These are phyloP conservation scores for Boletus sp. DNA, from an alignment of 768 basidiomycete genomes.

Conservation along the genomic window DNA sequence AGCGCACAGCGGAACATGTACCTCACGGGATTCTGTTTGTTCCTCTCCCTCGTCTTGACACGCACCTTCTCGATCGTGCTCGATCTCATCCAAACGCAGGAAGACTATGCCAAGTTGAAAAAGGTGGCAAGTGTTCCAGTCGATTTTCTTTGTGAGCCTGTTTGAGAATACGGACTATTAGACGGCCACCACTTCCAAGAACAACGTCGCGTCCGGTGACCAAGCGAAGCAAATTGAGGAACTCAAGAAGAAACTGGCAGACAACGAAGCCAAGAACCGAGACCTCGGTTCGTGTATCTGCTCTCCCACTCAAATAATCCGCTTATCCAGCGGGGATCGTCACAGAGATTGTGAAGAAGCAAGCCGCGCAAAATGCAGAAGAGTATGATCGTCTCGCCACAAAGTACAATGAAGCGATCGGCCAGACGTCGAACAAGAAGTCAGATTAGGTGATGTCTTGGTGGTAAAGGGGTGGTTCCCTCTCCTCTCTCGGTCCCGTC, in stretches of 20 bases:
- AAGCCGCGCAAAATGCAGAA: slow-evolving; percentile 69
- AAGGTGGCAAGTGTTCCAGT: slow-evolving; percentile 37
- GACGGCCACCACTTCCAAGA: slow-evolving; percentile 35
- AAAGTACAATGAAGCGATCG: slow-evolving; percentile 69
- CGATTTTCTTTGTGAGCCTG: not conserved
- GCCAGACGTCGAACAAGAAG: slow-evolving; percentile 59
- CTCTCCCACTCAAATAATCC: not conserved
- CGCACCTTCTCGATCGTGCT: slow-evolving; percentile 90
- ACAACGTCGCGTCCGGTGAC: slow-evolving; percentile 18
- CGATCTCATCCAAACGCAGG: slow-evolving; percentile 87
- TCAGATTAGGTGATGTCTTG: slow-evolving; percentile 43
- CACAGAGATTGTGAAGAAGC: slow-evolving; percentile 76
- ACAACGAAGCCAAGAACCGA: slow-evolving; percentile 51
- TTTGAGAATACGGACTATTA: slow-evolving; percentile 12
- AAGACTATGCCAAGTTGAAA: slow-evolving; percentile 83
- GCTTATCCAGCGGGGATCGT: not conserved
- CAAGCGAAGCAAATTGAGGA: slow-evolving; percentile 49
- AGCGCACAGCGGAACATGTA: slow-evolving; percentile 91
- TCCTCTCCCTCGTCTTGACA: slow-evolving; percentile 92
- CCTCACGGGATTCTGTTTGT: slow-evolving; percentile 89
- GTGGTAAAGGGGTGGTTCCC: not conserved
- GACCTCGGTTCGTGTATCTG: slow-evolving; percentile 55
- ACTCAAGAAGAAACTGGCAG: slow-evolving; percentile 65
- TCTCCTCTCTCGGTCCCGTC: not conserved
- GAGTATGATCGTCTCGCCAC: slow-evolving; percentile 84